Evolutionary conservation across 495 filamentous ascomycete genomes (phyloP).

Genomic region (Daldinia childiae): DNA sequence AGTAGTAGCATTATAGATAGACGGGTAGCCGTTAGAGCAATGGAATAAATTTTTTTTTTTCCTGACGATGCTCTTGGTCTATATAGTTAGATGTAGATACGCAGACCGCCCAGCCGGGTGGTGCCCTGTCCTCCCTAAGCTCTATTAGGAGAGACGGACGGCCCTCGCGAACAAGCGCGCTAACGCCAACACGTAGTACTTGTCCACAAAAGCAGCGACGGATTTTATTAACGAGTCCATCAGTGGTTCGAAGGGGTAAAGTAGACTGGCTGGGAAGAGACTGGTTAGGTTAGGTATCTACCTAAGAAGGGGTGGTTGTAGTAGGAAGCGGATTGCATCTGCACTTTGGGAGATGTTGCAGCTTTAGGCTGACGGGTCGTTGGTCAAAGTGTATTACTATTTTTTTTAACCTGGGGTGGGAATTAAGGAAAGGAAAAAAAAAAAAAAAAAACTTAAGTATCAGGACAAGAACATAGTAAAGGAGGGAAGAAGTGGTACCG

Average conservation of each 20-base stretch:
- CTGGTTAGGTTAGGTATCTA: not conserved
- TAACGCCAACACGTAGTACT: conserved; percentile 52
- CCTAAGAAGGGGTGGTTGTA: conserved; percentile 27
- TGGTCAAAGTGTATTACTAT: conserved; percentile 15
- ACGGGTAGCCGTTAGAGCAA: conserved; percentile 20
- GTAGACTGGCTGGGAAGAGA: conserved; percentile 24
- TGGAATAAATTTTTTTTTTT: not conserved
- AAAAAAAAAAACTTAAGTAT: not conserved
- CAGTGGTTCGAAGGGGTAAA: conserved; percentile 43
- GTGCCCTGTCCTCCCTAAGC: conserved; percentile 30
- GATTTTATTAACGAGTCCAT: conserved; percentile 41
- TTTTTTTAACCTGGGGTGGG: not conserved
- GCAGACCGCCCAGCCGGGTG: conserved; percentile 35
- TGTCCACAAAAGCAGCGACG: conserved; percentile 53
- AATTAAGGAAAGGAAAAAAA: not conserved
- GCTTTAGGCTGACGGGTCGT: conserved; percentile 46
- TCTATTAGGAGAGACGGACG: conserved; percentile 36
- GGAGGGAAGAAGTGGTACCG: conserved; percentile 12
- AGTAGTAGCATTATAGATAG: conserved; percentile 20
- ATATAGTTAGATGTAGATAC: conserved; percentile 22
- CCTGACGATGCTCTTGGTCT: not conserved
- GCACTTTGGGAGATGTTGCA: conserved; percentile 20
- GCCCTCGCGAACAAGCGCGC: conserved; percentile 48
- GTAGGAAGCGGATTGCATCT: conserved; percentile 41
- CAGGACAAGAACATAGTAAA: conserved; percentile 2